Evolutionary conservation across 371 early-diverging fungal species (phyloP).

Genomic region (Mucor indicus): DNA sequence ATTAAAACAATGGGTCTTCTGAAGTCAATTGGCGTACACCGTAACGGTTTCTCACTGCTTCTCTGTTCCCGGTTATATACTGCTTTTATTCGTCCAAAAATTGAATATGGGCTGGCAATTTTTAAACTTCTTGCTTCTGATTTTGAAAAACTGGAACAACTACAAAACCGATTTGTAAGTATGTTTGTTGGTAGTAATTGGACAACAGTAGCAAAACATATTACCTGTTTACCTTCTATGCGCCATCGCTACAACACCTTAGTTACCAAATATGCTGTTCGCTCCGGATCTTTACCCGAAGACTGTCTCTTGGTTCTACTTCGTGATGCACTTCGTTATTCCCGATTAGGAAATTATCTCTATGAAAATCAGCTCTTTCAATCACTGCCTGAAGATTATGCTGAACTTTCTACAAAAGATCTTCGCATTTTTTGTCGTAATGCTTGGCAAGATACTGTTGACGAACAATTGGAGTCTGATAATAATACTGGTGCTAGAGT

Average conservation of each 20-base stretch:
- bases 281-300: neutral
- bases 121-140: no score
- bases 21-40: neutral
- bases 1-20: neutral
- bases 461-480: neutral
- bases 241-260: neutral
- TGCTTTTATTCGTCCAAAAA: no score
- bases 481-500: neutral
- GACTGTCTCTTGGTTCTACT: neutral
- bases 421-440: no score
- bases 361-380: neutral
- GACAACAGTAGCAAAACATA: conserved; percentile 6
- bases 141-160: no score
- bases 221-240: conserved; percentile 2
- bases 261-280: neutral
- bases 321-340: no score
- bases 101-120: no score
- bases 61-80: neutral
- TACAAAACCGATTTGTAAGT: no score
- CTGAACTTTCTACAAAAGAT: neutral
- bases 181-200: no score
- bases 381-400: neutral
- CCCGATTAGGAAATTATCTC: neutral
- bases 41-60: neutral
- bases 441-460: neutral